These are phyloP conservation scores for Cyclotella kingstonii DNA, from an alignment of 108 stramenopile species.

Conservation along the genomic window DNA sequence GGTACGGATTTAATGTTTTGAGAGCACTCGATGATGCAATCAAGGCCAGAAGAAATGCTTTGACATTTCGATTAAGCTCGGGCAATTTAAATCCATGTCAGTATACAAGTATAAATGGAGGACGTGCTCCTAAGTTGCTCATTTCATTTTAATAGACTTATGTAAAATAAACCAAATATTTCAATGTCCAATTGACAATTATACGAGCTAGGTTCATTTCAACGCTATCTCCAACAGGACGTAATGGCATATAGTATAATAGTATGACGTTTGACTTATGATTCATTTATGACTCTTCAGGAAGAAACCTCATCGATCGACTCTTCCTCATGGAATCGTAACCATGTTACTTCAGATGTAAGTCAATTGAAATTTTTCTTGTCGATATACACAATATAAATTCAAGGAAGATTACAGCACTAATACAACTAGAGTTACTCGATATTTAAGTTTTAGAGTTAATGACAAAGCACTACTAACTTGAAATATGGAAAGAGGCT, in stretches of 20 bases:
- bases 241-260: too few relatives aligned
- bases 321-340: too few relatives aligned
- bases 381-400: too few relatives aligned
- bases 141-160: conserved; percentile 15
- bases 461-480: too few relatives aligned
- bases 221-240: background rate
- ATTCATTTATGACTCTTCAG: background rate
- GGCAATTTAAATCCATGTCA: conserved; percentile 22
- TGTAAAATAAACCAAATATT: too few relatives aligned
- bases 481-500: too few relatives aligned
- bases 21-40: conserved; percentile 6
- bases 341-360: too few relatives aligned
- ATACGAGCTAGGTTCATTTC: background rate
- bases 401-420: too few relatives aligned
- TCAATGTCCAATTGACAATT: background rate
- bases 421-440: too few relatives aligned
- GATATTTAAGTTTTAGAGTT: too few relatives aligned
- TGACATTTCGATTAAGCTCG: conserved; percentile 29
- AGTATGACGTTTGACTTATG: background rate
- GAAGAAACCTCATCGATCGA: too few relatives aligned
- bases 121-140: conserved; percentile 25
- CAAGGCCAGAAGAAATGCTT: background rate
- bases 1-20: conserved; percentile 25
- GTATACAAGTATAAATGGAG: conserved; percentile 16
- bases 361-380: too few relatives aligned